These are phyloP conservation scores for Alternaria longipes DNA, from an alignment of 2,329 filamentous ascomycete species.

Conservation along the genomic window DNA sequence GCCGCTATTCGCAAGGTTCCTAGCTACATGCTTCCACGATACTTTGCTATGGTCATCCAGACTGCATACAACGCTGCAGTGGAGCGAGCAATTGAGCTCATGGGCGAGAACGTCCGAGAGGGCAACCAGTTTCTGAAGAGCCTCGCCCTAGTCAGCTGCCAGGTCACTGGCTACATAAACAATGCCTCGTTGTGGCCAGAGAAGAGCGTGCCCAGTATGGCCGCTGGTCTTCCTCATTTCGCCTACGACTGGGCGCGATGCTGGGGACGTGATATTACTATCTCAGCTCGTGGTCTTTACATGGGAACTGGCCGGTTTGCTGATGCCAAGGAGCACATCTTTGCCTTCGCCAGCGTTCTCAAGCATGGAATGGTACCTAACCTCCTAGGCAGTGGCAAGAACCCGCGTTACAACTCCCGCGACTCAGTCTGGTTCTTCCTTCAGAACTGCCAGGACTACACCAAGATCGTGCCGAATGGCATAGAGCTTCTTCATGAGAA, in stretches of 20 bases:
- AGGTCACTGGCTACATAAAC: slow-evolving; percentile 87
- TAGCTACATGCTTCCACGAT: slow-evolving; percentile 88
- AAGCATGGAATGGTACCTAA: slow-evolving; percentile 99
- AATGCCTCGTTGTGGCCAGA: slow-evolving; percentile 90
- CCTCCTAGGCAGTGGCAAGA: slow-evolving; percentile 82
- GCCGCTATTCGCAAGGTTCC: slow-evolving; percentile 86
- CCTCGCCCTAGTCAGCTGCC: slow-evolving; percentile 88
- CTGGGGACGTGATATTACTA: slow-evolving; percentile 98
- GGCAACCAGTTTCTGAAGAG: slow-evolving; percentile 91
- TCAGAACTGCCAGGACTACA: slow-evolving; percentile 95
- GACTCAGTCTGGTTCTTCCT: slow-evolving; percentile 99
- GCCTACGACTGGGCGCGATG: slow-evolving; percentile 92
- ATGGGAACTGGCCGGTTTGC: slow-evolving; percentile 87
- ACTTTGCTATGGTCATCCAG: slow-evolving; percentile 88
- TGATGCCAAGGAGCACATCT: slow-evolving; percentile 92
- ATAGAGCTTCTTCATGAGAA: slow-evolving; percentile 76
- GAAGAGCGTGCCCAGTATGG: slow-evolving; percentile 84
- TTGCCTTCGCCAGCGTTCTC: slow-evolving; percentile 92
- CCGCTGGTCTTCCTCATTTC: slow-evolving; percentile 94
- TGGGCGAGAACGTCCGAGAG: slow-evolving; percentile 77
- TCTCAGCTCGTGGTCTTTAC: slow-evolving; percentile 90
- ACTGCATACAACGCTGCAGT: slow-evolving; percentile 87
- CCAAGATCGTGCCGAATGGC: slow-evolving; percentile 80
- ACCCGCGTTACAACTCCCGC: slow-evolving; percentile 91
- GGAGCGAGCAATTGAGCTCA: slow-evolving; percentile 78